These are phyloP conservation scores for Vicia sativa DNA, from an alignment of 306 rosid genomes.

Conservation along the genomic window DNA sequence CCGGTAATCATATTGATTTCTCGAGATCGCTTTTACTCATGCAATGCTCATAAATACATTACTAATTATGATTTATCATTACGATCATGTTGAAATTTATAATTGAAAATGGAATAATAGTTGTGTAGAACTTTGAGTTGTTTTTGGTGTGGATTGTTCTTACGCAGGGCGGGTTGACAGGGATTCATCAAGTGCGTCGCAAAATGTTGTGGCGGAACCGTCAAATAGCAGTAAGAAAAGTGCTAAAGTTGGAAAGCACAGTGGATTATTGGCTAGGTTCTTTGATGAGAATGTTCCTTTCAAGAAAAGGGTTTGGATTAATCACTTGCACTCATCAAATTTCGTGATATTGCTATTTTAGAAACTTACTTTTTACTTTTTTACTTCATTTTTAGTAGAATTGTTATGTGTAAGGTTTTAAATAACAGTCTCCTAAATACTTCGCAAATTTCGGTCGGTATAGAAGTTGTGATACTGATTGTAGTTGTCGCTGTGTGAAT, in stretches of 20 bases:
- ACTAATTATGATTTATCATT: neutral
- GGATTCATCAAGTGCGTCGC: constrained; percentile 34
- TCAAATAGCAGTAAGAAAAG: constrained; percentile 5
- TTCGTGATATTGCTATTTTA: constrained; percentile 1
- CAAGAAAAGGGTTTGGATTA: constrained; percentile 68
- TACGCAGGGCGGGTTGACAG: constrained; percentile 52
- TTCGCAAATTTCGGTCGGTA: too few species aligned
- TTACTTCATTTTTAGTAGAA: neutral
- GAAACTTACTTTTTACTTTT: neutral
- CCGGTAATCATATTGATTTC: constrained; percentile 4
- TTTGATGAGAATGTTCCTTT: constrained; percentile 67
- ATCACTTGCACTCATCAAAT: constrained; percentile 1
- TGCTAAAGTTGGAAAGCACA: constrained; percentile 35
- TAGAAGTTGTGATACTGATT: too few species aligned
- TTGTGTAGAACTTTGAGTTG: constrained; percentile 4
- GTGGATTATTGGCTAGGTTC: constrained; percentile 41
- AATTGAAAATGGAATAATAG: neutral
- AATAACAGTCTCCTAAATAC: too few species aligned
- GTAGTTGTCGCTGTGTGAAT: too few species aligned
- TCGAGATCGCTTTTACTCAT: neutral
- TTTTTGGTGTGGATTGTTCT: constrained; percentile 37
- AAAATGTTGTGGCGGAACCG: constrained; percentile 19
- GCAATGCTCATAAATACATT: neutral
- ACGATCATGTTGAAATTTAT: neutral
- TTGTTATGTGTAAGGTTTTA: too few species aligned